These are phyloP conservation scores for Ophiocordyceps camponoti-leonardi DNA, from an alignment of 2,329 filamentous ascomycete species.

Conservation along the genomic window DNA sequence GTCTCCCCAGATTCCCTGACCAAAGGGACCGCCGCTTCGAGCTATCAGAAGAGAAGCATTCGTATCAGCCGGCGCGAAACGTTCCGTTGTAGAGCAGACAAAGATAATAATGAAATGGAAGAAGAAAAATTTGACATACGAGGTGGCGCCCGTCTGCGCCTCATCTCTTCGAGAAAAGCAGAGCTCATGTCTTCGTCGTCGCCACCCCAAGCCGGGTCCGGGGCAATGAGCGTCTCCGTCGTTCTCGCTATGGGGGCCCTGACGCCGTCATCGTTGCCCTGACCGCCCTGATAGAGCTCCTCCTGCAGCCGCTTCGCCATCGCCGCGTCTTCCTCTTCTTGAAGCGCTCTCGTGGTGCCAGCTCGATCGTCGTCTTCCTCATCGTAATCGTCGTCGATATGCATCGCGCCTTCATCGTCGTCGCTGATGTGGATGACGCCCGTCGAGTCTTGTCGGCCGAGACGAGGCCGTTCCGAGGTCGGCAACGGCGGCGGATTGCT, in stretches of 20 bases:
- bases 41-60: neutral
- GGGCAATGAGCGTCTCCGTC: slow-evolving; percentile 79
- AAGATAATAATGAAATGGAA: too few relatives aligned
- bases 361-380: slow-evolving; percentile 20
- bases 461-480: slow-evolving; percentile 12
- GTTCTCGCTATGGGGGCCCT: slow-evolving; percentile 82
- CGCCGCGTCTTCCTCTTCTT: slow-evolving; percentile 77
- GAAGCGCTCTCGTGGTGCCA: slow-evolving; percentile 26
- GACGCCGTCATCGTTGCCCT: slow-evolving; percentile 38
- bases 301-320: slow-evolving; percentile 87
- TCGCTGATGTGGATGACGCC: slow-evolving; percentile 56
- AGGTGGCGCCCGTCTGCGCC: slow-evolving; percentile 20
- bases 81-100: too few relatives aligned
- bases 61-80: neutral
- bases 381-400: slow-evolving; percentile 7
- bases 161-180: slow-evolving; percentile 49
- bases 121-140: slow-evolving; percentile 10
- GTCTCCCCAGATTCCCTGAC: slow-evolving; percentile 20
- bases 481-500: slow-evolving; percentile 7
- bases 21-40: slow-evolving; percentile 16
- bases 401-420: slow-evolving; percentile 27
- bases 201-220: slow-evolving; percentile 30
- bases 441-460: slow-evolving; percentile 16
- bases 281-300: slow-evolving; percentile 55
- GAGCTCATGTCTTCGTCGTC: slow-evolving; percentile 30